Conservation (phyloP, 106 monocot species). For the Vanilla planifolia region DNA sequence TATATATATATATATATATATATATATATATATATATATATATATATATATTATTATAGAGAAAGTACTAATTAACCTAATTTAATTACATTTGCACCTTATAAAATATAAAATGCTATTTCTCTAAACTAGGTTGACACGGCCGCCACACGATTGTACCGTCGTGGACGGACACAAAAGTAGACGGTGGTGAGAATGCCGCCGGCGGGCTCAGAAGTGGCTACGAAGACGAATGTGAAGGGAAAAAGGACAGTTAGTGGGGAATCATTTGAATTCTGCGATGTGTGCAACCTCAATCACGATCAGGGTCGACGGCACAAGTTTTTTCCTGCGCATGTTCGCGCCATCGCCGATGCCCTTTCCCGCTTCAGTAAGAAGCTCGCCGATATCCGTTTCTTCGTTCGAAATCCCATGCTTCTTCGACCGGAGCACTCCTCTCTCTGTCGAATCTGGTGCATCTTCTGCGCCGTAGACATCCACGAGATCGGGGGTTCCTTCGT, state of each 20-base stretch:
- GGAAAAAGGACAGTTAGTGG: not conserved
- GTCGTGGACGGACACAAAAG: no score
- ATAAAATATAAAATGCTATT: no score
- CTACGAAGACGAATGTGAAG: not conserved
- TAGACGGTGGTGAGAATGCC: no score
- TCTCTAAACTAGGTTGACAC: no score
- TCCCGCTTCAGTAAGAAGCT: slow-evolving; percentile 58
- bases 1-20: no score
- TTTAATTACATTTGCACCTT: no score
- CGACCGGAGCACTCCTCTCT: slow-evolving; percentile 23
- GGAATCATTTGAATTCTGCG: slow-evolving; percentile 61
- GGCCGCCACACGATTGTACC: no score
- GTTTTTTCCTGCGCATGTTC: slow-evolving; percentile 51
- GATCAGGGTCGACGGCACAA: slow-evolving; percentile 79
- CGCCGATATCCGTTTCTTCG: slow-evolving; percentile 35
- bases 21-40: no score
- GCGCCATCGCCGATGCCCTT: slow-evolving; percentile 47
- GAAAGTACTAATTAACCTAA: no score
- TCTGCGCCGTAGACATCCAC: slow-evolving; percentile 52
- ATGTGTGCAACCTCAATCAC: slow-evolving; percentile 81
- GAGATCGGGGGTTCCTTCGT: slow-evolving; percentile 41
- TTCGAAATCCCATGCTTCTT: slow-evolving; percentile 36
- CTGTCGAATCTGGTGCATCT: slow-evolving; percentile 73
- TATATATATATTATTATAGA: no score
- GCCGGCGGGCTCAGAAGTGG: no score